Percentiles rank a stretch among this genome's conserved stretches.
Conservation (phyloP, 495 filamentous ascomycete species). For the Neurospora africana region DNA sequence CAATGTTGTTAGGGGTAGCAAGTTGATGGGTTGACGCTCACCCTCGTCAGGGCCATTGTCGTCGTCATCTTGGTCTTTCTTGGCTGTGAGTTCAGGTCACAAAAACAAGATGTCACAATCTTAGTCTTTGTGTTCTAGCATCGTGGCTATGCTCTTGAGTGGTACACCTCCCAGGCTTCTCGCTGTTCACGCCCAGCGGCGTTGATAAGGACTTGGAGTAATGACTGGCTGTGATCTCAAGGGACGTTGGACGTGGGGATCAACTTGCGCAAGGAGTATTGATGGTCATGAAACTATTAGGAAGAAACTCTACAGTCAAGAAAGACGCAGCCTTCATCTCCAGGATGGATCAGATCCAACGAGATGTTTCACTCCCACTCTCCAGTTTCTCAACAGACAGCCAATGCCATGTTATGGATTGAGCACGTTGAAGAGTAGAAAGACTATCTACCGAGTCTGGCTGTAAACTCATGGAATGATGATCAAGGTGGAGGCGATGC, state of each 20-base stretch:
- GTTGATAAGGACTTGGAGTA: neutral
- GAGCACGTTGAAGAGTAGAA: neutral
- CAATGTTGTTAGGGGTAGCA: too few relatives aligned
- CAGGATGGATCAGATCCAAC: neutral
- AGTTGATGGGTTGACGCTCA: neutral
- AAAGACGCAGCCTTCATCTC: neutral
- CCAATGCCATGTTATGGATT: neutral
- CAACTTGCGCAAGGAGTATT: neutral
- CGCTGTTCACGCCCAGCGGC: neutral
- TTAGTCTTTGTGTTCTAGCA: neutral
- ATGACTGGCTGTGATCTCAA: neutral
- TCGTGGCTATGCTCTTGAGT: neutral
- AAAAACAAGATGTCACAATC: neutral
- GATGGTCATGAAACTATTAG: neutral
- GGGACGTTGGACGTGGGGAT: neutral
- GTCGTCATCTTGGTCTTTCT: neutral
- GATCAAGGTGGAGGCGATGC: too few relatives aligned
- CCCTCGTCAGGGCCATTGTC: neutral
- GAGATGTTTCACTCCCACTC: neutral
- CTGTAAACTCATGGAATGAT: too few relatives aligned
- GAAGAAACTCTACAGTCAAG: neutral
- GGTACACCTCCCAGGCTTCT: neutral
- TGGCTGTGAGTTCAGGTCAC: too few relatives aligned
- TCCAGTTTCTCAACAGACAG: neutral
- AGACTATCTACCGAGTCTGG: too few relatives aligned